Conservation (phyloP, 2,329 filamentous ascomycete genomes). For the Fusarium staphyleae region DNA sequence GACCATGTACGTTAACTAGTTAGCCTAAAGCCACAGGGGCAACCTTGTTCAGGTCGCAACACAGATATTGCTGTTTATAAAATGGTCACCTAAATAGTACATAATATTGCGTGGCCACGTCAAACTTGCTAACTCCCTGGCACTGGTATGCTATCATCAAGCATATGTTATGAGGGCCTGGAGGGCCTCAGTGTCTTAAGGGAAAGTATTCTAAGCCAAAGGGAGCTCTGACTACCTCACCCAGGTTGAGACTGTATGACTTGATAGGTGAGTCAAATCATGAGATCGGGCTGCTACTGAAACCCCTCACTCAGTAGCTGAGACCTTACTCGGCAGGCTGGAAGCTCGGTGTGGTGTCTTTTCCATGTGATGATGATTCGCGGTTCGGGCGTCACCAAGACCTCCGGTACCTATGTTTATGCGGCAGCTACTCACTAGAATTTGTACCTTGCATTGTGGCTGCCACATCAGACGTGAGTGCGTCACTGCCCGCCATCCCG, state of each 20-base stretch:
- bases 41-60: no score
- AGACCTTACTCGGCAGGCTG: neutral
- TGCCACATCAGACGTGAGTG: constrained; percentile 25
- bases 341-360: constrained; percentile 17
- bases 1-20: no score
- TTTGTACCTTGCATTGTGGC: constrained; percentile 20
- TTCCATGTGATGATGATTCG: constrained; percentile 33
- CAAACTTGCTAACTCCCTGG: no score
- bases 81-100: no score
- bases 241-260: constrained; percentile 1
- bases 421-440: constrained; percentile 10
- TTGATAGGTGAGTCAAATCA: constrained; percentile 20
- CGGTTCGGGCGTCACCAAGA: constrained; percentile 24
- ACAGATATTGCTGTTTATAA: no score
- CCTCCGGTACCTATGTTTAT: constrained; percentile 20
- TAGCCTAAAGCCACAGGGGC: no score
- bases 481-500: constrained; percentile 34
- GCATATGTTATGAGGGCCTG: no score
- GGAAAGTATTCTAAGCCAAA: no score
- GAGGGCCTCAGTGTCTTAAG: no score
- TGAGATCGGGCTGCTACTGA: constrained; percentile 22
- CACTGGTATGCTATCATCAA: no score
- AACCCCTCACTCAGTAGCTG: constrained; percentile 26
- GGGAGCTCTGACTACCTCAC: neutral
- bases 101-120: no score